A percentile compares a stretch with the other conserved stretches of the same genome.
phyloP scores from a whole-genome alignment of 192 early-diverging fungal genomes.

The Pecoramyces ruminantium region DNA sequence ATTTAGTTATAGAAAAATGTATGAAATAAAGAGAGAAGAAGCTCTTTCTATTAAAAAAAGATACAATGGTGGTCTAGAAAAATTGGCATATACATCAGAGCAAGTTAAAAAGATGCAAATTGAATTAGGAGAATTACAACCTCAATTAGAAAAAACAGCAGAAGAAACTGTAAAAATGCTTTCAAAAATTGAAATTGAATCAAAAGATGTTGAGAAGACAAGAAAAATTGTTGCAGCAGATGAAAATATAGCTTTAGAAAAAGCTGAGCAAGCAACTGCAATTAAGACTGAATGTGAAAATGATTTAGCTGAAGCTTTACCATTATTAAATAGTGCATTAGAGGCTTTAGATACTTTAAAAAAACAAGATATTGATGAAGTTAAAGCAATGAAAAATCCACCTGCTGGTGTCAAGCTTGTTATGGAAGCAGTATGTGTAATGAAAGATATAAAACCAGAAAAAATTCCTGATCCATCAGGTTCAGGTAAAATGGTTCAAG shows the following conservation, averaged over 20 bases:
- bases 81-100: conserved; percentile 36
- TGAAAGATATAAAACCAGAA: conserved; percentile 48
- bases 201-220: conserved; percentile 36
- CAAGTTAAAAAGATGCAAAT: conserved; percentile 37
- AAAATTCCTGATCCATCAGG: conserved; percentile 42
- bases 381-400: conserved; percentile 48
- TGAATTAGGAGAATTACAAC: conserved; percentile 31
- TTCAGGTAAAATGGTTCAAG: conserved; percentile 41
- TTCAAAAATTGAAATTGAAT: conserved; percentile 37
- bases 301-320: conserved; percentile 37
- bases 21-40: conserved; percentile 24
- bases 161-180: conserved; percentile 45
- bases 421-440: conserved; percentile 46
- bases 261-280: conserved; percentile 28
- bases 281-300: conserved; percentile 39
- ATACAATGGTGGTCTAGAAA: conserved; percentile 36
- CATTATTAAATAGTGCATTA: conserved; percentile 33
- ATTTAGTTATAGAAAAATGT: conserved; percentile 28
- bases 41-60: conserved; percentile 22
- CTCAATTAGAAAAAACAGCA: conserved; percentile 36
- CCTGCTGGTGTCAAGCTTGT: conserved; percentile 43
- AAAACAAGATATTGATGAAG: conserved; percentile 40
- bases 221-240: conserved; percentile 33
- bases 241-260: conserved; percentile 31
- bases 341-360: conserved; percentile 39